Evolutionary conservation across 345 rosid species (phyloP).

Genomic region (Raphanus raphanistrum): DNA sequence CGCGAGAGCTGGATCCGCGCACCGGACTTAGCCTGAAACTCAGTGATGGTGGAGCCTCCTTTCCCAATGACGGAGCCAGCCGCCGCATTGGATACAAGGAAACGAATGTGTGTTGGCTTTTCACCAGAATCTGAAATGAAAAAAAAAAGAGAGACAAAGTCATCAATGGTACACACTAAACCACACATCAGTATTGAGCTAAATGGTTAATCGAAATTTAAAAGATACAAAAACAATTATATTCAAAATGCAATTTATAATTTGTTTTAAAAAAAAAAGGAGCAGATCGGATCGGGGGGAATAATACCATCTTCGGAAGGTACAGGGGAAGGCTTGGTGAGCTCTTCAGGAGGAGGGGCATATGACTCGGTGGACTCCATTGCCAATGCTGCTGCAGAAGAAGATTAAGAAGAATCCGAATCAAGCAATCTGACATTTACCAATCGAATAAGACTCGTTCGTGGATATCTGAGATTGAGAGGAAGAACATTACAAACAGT

Average conservation of each 20-base stretch:
- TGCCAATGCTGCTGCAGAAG: constrained; percentile 17
- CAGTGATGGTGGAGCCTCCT: constrained; percentile 96
- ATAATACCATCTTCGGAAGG: constrained; percentile 65
- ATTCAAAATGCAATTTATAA: not conserved
- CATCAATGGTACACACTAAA: no score
- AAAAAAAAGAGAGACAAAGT: no score
- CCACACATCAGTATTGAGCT: no score
- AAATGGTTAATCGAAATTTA: no score
- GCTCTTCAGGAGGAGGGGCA: constrained; percentile 62
- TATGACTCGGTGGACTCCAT: constrained; percentile 96
- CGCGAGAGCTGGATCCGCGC: constrained; percentile 97
- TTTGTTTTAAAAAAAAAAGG: not conserved
- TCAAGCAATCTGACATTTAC: constrained; percentile 22
- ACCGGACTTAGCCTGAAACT: constrained; percentile 90
- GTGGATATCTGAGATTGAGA: constrained; percentile 36
- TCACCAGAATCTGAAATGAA: constrained; percentile 56
- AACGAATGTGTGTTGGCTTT: constrained; percentile 76
- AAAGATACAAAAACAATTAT: no score
- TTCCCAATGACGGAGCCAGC: constrained; percentile 99
- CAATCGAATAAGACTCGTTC: constrained; percentile 27
- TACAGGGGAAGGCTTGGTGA: constrained; percentile 63
- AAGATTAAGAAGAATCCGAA: not conserved
- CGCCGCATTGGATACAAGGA: constrained; percentile 95
- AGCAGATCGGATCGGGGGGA: constrained; percentile 51
- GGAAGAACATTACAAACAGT: not conserved